Conservation (phyloP, 129 eudicot genomes). For the Escallonia rubra region DNA sequence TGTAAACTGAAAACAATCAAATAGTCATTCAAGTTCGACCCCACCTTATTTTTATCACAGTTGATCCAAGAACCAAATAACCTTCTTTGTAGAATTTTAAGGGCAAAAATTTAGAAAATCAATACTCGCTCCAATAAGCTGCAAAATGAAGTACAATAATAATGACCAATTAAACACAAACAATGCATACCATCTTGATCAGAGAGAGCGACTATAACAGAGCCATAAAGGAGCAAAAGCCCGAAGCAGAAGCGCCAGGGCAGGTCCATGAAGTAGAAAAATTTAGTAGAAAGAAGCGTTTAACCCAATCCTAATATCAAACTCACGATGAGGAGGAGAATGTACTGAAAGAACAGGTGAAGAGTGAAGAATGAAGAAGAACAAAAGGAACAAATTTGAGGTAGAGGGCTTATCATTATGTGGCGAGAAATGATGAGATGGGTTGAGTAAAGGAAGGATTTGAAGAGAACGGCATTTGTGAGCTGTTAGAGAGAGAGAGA, state of each 20-base stretch:
- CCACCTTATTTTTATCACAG: no score
- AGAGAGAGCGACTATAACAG: constrained; percentile 18
- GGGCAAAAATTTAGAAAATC: no score
- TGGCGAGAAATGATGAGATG: not conserved
- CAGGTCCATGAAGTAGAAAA: constrained; percentile 38
- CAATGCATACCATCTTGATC: constrained; percentile 56
- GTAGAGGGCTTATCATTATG: not conserved
- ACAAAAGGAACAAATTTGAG: not conserved
- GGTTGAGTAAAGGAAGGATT: constrained; percentile 27
- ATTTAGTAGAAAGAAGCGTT: no score
- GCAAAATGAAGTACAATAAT: not conserved
- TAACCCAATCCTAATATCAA: no score
- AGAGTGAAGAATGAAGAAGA: not conserved
- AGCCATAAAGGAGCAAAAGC: constrained; percentile 24
- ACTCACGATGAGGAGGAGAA: not conserved
- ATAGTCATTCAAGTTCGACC: constrained; percentile 32
- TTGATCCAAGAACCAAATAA: no score
- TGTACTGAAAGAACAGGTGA: not conserved
- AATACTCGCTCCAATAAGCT: not conserved
- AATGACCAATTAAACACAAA: not conserved
- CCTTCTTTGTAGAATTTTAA: not conserved
- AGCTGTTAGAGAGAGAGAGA: not conserved
- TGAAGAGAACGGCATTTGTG: not conserved
- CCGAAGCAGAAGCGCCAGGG: constrained; percentile 19
- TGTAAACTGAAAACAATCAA: not conserved